phyloP scores from a whole-genome alignment of 352 stramenopile genomes.

The Phytophthora fragariae region DNA sequence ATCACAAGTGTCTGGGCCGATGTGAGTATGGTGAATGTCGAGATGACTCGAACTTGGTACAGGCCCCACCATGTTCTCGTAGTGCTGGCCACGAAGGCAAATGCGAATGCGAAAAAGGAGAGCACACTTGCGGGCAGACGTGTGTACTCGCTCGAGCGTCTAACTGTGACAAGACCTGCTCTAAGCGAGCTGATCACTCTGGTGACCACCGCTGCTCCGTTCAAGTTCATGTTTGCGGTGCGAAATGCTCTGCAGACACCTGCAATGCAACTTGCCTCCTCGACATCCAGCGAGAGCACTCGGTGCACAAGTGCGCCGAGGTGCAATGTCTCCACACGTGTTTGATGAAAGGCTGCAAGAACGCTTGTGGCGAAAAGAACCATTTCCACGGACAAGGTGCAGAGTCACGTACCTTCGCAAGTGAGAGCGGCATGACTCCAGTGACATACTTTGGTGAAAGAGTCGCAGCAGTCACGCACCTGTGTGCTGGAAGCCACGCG shows the following conservation, averaged over 20 bases:
- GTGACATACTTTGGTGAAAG: not conserved
- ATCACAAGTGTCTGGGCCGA: constrained; percentile 40
- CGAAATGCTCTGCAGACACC: constrained; percentile 38
- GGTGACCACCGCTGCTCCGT: constrained; percentile 54
- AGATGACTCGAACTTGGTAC: not conserved
- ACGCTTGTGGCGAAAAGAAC: constrained; percentile 41
- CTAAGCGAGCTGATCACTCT: constrained; percentile 34
- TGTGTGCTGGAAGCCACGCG: constrained; percentile 49
- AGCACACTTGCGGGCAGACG: constrained; percentile 55
- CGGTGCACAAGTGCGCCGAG: constrained; percentile 55
- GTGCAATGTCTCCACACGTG: constrained; percentile 52
- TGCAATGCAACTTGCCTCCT: constrained; percentile 47
- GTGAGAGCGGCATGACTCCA: constrained; percentile 17
- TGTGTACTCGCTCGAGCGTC: constrained; percentile 37
- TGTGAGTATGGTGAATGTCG: constrained; percentile 48
- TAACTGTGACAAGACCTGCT: constrained; percentile 56
- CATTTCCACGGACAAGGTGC: constrained; percentile 54
- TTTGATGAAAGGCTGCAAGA: constrained; percentile 49
- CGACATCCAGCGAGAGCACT: constrained; percentile 46
- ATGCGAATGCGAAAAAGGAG: constrained; percentile 53
- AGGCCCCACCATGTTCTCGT: constrained; percentile 38
- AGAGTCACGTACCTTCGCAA: constrained; percentile 7
- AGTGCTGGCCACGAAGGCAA: constrained; percentile 52
- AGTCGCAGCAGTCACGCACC: constrained; percentile 38
- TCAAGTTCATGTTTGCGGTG: constrained; percentile 48